Evolutionary conservation across 768 basidiomycete genomes (phyloP).

Genomic region (Auriculariales sp.): DNA sequence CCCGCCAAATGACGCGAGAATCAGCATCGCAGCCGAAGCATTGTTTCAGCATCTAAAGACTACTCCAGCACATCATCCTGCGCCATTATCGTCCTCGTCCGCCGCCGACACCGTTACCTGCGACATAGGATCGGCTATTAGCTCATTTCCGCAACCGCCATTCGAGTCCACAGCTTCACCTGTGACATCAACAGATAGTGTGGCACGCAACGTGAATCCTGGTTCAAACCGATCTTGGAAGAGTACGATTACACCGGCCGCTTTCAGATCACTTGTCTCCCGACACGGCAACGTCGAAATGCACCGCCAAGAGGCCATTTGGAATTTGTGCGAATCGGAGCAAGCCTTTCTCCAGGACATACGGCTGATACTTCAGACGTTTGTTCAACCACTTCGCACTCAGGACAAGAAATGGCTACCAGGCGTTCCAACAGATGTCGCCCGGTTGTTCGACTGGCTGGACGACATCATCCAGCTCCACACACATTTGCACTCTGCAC

Average conservation of each 20-base stretch:
- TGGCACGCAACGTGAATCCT: neutral
- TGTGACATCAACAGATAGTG: neutral
- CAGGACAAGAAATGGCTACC: constrained; percentile 64
- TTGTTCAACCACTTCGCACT: constrained; percentile 63
- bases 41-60: constrained; percentile 25
- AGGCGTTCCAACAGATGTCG: constrained; percentile 58
- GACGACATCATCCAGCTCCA: constrained; percentile 79
- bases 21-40: constrained; percentile 35
- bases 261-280: constrained; percentile 22
- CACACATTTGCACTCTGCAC: constrained; percentile 36
- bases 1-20: no score
- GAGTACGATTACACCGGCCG: constrained; percentile 16
- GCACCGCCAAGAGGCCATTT: constrained; percentile 50
- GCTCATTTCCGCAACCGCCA: constrained; percentile 3
- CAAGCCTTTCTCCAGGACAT: constrained; percentile 50
- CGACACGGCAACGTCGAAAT: constrained; percentile 36
- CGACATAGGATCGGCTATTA: constrained; percentile 8
- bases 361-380: constrained; percentile 50
- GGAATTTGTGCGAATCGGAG: constrained; percentile 58
- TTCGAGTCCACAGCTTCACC: constrained; percentile 8
- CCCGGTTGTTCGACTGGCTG: constrained; percentile 72
- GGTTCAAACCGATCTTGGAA: constrained; percentile 19
- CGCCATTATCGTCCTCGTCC: constrained; percentile 4
- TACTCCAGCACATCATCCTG: neutral
- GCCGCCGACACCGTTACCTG: constrained; percentile 11